These are phyloP conservation scores for Lycium ferocissimum DNA, from an alignment of 257 asterid species.

Conservation along the genomic window DNA sequence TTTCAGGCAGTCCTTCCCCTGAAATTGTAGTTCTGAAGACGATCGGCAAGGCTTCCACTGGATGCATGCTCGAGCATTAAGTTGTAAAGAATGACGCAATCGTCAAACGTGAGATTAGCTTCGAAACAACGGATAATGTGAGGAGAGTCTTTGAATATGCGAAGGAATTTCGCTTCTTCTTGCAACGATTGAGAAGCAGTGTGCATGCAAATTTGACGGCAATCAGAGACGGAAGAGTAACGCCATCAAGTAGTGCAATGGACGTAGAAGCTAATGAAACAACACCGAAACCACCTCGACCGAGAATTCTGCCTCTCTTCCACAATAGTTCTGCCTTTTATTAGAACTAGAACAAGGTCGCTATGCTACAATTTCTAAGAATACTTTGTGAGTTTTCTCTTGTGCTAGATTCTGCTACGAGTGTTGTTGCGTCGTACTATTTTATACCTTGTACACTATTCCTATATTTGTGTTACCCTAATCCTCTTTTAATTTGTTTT, in stretches of 20 bases:
- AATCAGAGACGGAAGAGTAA: neutral
- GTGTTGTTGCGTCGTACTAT: no score
- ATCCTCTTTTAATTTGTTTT: no score
- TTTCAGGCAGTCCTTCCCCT: neutral
- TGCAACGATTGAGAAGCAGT: neutral
- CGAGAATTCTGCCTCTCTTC: neutral
- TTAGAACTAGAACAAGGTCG: no score
- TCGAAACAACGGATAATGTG: slow-evolving; percentile 21
- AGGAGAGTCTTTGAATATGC: neutral
- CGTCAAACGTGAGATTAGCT: slow-evolving; percentile 8
- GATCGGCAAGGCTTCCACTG: slow-evolving; percentile 24
- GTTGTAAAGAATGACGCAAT: neutral
- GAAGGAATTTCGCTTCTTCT: neutral
- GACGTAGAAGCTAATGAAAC: slow-evolving; percentile 17
- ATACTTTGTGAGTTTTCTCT: no score
- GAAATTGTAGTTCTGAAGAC: neutral
- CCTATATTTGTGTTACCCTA: no score
- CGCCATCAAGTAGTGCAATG: neutral
- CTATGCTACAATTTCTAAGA: no score
- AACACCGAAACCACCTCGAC: neutral
- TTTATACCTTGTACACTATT: no score
- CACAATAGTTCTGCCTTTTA: neutral
- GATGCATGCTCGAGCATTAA: slow-evolving; percentile 27
- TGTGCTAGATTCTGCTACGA: no score
- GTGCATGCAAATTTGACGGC: slow-evolving; percentile 21